Base-by-base conservation (phyloP, 192 early-diverging fungal genomes). In the Lobosporangium transversale region DNA sequence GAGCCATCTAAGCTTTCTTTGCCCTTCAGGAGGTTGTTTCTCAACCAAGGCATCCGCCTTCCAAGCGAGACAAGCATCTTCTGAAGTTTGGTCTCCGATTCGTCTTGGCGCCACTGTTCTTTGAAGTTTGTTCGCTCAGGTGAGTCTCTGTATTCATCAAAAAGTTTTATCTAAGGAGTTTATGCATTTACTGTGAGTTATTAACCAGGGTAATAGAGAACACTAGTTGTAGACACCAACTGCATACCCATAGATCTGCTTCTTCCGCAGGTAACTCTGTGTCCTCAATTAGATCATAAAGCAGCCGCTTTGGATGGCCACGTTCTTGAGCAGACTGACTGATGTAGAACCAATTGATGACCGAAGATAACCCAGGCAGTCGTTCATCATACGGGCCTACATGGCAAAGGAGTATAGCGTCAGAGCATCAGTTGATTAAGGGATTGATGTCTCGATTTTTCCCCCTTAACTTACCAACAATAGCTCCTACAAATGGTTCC, bases 401-500 rank as follows among this genome's bases (percentile, higher is more conserved):
- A 37, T 23, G 53, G 15, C 26, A 12, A 45, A 5, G 21, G 36
- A 23, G 20, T n/a, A n/a, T n/a, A n/a, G n/a, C n/a, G n/a, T n/a
- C n/a, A n/a, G n/a, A n/a, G n/a, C n/a, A n/a, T n/a, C n/a, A n/a
- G n/a, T n/a, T n/a, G n/a, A n/a, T n/a, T n/a, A n/a, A n/a, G n/a
- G n/a, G n/a, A n/a, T n/a, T n/a, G n/a, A n/a, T n/a, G n/a, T n/a
- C n/a, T n/a, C n/a, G n/a, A n/a, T n/a, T n/a, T n/a, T 24, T 11
- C 42, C 3, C 27, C 18, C 18, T 18, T 36, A 56, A n/a, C 79
- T 57, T 80, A 83, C 90, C 90, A 27, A 95, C 89, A 62, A 97
- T 97, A 4, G 93, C 95, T 17, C 95, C 95, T 1, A 97, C 91
- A 87, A 97, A 97, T 1, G 95, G 95, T 58, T 90, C 86, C 17